Evolutionary conservation across 768 basidiomycete species (phyloP), one percentile per base, ranked within the genome.

Genomic region (Naganishia friedmannii): DNA sequence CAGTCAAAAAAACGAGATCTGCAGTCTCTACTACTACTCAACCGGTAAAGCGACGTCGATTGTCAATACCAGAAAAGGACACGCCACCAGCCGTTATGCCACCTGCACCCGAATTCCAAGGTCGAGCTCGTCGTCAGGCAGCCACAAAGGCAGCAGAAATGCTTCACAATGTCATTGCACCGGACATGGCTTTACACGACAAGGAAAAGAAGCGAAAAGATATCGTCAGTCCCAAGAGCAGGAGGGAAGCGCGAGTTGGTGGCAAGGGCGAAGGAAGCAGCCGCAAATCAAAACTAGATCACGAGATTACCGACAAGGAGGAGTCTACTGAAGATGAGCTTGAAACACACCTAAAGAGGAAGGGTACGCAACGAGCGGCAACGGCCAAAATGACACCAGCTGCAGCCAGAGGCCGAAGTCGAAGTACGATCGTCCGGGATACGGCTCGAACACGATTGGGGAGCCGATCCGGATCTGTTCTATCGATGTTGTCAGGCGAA

Each of bases 131-230:
- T 79, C 87, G 84, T 74, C 83, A 81, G 73, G 92, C 84, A 76
- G 86, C 82, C 71, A 87, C 76, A 80, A 86, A 82, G 66, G 87
- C 86, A 10, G 82, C 78, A 3, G 80, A 82, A 60, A 82, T 82
- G 51, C 74, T 87, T 57, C 83, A 82, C 53, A 82, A 83, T 65
- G 26, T 63, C 12, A 82, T 92, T 68, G 92, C 92, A 88, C 91
- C 91, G 0, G 91, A 93, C 73, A 83, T 91, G 2, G 73, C 88
- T 48, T 85, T 83, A 68, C 92, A 84, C 75, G 86, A 91, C 77
- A 85, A 85, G 74, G 88, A 92, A 82, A 83, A 86, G 83, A 86
- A 85, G 73, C 66, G 73, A 58, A 70, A 70, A 51, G 68, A 74
- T 51, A 66, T 67, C 39, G 70, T 70, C 69, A 65, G 34, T 26